Conservation (phyloP, 345 rosid species). For the Cardamine chenopodiifolia region DNA sequence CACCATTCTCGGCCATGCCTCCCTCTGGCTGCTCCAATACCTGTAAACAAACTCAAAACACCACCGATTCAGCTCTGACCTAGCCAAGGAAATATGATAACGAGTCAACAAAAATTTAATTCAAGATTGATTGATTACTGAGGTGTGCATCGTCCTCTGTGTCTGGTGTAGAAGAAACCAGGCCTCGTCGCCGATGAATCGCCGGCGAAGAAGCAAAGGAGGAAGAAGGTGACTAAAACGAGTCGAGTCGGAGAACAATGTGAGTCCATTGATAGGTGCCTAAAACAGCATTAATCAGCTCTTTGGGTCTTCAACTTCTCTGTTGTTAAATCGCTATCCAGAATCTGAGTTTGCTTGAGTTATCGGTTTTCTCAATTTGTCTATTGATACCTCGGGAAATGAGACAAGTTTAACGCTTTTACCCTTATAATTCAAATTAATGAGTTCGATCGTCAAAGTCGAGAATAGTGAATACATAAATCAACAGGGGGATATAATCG, state of each 20-base stretch:
- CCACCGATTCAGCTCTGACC: slow-evolving; percentile 25
- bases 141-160: slow-evolving; percentile 84
- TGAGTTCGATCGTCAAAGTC: background rate
- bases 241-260: slow-evolving; percentile 28
- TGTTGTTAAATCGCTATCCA: slow-evolving; percentile 11
- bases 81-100: background rate
- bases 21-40: slow-evolving; percentile 84
- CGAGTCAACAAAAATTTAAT: background rate
- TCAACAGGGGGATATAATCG: background rate
- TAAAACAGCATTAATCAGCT: background rate
- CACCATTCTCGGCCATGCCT: slow-evolving; percentile 91
- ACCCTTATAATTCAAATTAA: slow-evolving; percentile 15
- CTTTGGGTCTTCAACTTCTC: slow-evolving; percentile 14
- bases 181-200: slow-evolving; percentile 43
- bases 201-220: slow-evolving; percentile 26
- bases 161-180: slow-evolving; percentile 64
- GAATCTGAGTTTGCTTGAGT: slow-evolving; percentile 44
- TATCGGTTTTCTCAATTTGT: slow-evolving; percentile 11
- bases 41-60: slow-evolving; percentile 40
- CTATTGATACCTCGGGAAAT: slow-evolving; percentile 26
- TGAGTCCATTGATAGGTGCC: slow-evolving; percentile 30
- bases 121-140: slow-evolving; percentile 42
- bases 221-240: slow-evolving; percentile 29
- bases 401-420: slow-evolving; percentile 9
- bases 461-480: background rate